phyloP scores from a whole-genome alignment of 2,329 filamentous ascomycete species.

The Clarireedia sp. region DNA sequence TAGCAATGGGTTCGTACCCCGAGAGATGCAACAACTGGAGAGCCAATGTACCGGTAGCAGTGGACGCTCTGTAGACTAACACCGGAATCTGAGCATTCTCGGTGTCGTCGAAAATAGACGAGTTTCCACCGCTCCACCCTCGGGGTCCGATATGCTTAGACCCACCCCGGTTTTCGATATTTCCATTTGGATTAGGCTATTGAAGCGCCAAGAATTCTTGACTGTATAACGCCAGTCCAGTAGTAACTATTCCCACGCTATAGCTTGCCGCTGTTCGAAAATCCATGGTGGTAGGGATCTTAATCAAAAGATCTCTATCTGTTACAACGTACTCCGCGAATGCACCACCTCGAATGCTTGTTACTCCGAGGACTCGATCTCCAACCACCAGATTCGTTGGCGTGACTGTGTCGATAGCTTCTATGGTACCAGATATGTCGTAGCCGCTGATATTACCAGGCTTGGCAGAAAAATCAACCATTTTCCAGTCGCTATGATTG shows the following conservation, averaged over 20 bases:
- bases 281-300: background rate
- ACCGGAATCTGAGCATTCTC: background rate
- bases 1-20: conserved; percentile 23
- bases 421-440: conserved; percentile 6
- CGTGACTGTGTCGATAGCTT: background rate
- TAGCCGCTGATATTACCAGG: conserved; percentile 6
- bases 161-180: background rate
- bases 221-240: conserved; percentile 1
- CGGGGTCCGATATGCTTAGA: conserved; percentile 2
- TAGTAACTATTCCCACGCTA: conserved; percentile 1
- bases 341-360: conserved; percentile 4
- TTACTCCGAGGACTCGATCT: conserved; percentile 7
- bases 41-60: conserved; percentile 7
- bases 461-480: conserved; percentile 2
- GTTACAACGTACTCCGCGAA: conserved; percentile 9
- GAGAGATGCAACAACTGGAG: conserved; percentile 5
- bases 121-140: conserved; percentile 3
- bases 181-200: background rate
- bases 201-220: background rate
- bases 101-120: background rate
- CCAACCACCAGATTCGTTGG: background rate
- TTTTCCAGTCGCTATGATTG: conserved; percentile 9
- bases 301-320: conserved; percentile 1
- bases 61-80: conserved; percentile 7
- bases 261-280: background rate